These are phyloP conservation scores for Candida pseudoviswanathii DNA, from an alignment of 1,139 yeast species.

Conservation along the genomic window DNA sequence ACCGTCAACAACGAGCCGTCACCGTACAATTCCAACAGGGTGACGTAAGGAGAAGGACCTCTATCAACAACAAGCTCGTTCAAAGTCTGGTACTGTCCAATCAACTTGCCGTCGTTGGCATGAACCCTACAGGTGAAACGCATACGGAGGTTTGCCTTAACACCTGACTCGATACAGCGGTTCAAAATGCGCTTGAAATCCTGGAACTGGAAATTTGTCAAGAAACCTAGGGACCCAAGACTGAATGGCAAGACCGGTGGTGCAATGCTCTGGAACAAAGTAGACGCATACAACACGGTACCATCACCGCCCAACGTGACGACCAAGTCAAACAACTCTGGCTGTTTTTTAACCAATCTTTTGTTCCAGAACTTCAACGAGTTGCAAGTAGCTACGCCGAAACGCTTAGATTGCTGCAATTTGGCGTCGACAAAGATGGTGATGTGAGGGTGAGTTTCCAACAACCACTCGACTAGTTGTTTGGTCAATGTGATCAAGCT, in stretches of 20 bases:
- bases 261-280: conserved; percentile 75
- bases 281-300: conserved; percentile 79
- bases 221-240: conserved; percentile 78
- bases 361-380: conserved; percentile 71
- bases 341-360: conserved; percentile 53
- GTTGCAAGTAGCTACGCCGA: conserved; percentile 50
- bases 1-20: conserved; percentile 78
- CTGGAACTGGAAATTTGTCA: conserved; percentile 77
- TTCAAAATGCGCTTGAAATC: conserved; percentile 60
- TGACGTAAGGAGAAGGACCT: conserved; percentile 87
- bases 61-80: conserved; percentile 85
- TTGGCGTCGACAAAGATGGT: conserved; percentile 72
- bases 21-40: conserved; percentile 81
- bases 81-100: conserved; percentile 76
- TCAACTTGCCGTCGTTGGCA: conserved; percentile 55
- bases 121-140: conserved; percentile 73
- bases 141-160: conserved; percentile 78
- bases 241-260: conserved; percentile 89
- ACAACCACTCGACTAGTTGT: conserved; percentile 77
- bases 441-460: conserved; percentile 49
- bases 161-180: conserved; percentile 65
- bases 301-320: conserved; percentile 91
- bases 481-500: conserved; percentile 72
- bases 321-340: conserved; percentile 71
- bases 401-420: conserved; percentile 60